A percentile compares a stretch with the other conserved stretches of the same genome.
phyloP scores from a whole-genome alignment of 345 rosid species.

The Citrus cavaleriei region DNA sequence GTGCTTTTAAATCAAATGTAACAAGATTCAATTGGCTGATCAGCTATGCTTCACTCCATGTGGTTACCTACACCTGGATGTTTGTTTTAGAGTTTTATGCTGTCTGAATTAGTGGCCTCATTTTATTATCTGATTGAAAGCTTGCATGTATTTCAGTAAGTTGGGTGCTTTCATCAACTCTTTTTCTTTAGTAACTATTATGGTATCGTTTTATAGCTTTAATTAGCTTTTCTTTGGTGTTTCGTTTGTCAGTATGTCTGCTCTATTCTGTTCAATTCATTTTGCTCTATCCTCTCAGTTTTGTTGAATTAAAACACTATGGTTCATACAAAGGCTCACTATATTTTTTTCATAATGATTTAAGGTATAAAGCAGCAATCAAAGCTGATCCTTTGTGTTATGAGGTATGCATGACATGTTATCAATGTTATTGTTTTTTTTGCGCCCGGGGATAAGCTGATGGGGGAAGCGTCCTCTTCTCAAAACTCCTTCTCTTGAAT shows the following conservation, averaged over 20 bases:
- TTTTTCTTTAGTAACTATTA: background rate
- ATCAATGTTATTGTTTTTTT: background rate
- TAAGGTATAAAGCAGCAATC: slow-evolving; percentile 94
- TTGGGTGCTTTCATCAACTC: background rate
- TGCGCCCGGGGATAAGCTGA: too few relatives aligned
- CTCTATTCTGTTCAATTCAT: background rate
- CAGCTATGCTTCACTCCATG: too few relatives aligned
- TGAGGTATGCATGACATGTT: slow-evolving; percentile 55
- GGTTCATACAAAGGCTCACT: background rate
- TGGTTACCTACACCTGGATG: too few relatives aligned
- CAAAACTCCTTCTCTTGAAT: background rate
- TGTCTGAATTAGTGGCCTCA: background rate
- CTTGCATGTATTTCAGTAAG: background rate
- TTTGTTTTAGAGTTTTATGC: background rate
- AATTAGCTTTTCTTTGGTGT: background rate
- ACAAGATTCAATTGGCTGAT: too few relatives aligned
- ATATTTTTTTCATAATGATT: slow-evolving; percentile 19
- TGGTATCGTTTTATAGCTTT: background rate
- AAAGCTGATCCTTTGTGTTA: slow-evolving; percentile 97
- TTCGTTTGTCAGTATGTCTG: background rate
- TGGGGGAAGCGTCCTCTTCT: too few relatives aligned
- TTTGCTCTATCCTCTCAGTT: background rate
- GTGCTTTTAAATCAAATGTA: too few relatives aligned
- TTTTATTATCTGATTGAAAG: background rate
- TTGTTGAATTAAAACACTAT: background rate